phyloP scores from a whole-genome alignment of 2,329 filamentous ascomycete genomes.

The Alternaria sp. region DNA sequence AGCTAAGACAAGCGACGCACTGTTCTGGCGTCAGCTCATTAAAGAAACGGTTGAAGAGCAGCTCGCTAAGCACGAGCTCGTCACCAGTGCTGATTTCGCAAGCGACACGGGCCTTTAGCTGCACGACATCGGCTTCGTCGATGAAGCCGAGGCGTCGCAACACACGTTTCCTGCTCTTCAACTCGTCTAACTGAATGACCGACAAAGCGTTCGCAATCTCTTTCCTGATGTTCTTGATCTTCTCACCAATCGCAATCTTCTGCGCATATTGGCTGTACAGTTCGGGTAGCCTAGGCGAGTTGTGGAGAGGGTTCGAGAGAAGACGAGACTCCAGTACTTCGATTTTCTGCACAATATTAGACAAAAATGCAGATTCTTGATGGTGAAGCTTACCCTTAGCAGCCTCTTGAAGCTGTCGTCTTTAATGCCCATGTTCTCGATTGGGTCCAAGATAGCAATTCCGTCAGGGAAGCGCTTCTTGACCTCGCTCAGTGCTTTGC shows the following conservation, averaged over 20 bases:
- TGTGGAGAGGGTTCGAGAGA: slow-evolving; percentile 87
- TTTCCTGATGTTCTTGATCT: slow-evolving; percentile 89
- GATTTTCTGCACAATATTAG: slow-evolving; percentile 73
- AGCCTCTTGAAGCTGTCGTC: slow-evolving; percentile 95
- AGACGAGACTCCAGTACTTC: slow-evolving; percentile 93
- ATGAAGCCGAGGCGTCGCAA: slow-evolving; percentile 93
- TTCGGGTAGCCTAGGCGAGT: slow-evolving; percentile 81
- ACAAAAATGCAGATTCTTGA: background rate
- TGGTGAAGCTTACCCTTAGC: slow-evolving; percentile 61
- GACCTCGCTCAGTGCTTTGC: slow-evolving; percentile 76
- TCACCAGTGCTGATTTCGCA: slow-evolving; percentile 98
- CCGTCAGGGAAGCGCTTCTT: slow-evolving; percentile 91
- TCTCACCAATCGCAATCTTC: slow-evolving; percentile 76
- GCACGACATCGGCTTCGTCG: slow-evolving; percentile 92
- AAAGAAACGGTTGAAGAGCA: slow-evolving; percentile 97
- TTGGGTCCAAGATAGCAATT: slow-evolving; percentile 84
- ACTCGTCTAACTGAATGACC: slow-evolving; percentile 91
- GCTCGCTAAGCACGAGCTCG: slow-evolving; percentile 88
- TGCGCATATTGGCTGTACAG: slow-evolving; percentile 86
- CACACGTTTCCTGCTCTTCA: slow-evolving; percentile 95
- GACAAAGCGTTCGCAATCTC: slow-evolving; percentile 83
- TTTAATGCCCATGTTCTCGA: slow-evolving; percentile 94
- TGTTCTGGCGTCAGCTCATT: slow-evolving; percentile 91
- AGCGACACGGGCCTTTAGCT: slow-evolving; percentile 94
- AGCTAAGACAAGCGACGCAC: slow-evolving; percentile 83